Base-by-base conservation (phyloP, 495 filamentous ascomycete genomes). In the Hypoxylon cercidicola region DNA sequence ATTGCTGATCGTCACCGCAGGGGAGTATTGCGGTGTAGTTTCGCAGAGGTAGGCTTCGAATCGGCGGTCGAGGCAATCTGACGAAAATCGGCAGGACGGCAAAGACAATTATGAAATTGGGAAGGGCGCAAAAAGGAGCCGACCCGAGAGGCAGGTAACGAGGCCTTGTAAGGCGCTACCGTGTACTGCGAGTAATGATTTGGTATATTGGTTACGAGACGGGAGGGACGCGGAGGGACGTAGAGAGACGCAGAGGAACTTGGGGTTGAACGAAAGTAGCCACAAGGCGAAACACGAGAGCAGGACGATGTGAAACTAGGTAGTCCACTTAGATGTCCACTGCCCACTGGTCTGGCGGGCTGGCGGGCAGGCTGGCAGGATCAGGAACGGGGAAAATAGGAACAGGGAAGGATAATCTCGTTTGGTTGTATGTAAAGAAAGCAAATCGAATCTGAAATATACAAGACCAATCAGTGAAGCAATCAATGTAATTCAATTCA, bases 281-380 rank as follows among this genome's bases (percentile, higher is more conserved):
- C 59, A 62, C 44, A 55, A 43, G 59, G 51, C 59, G 50, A 63
- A 53, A 63, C 52, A 63, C 39, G 37, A 50, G 45, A 51, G 46
- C 32, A 23, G 47, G 35, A 46, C 40, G 56, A 49, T 53, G 61
- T 64, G 54, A 64, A 64, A 64, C 61, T 37, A 64, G n/a, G n/a
- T n/a, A n/a, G 54, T 30, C 59, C 59, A 55, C 40, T 43, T 50
- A 34, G 20, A 39, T 28, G 19, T n/a, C 23, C 41, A 47, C 37
- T 40, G 52, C 13, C 43, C 48, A 53, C 57, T 40, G 57, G 48
- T 37, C 58, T 21, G 28, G 49, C n/a, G n/a, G n/a, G n/a, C n/a
- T 45, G 28, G 52, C 35, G 40, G 43, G 47, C 41, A 61, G 47
- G 30, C 25, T n/a, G 45, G n/a, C 34, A 43, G 23, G 50, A 25